These are phyloP conservation scores for Fusarium nematophilum DNA, from an alignment of 2,329 filamentous ascomycete genomes.

Conservation along the genomic window DNA sequence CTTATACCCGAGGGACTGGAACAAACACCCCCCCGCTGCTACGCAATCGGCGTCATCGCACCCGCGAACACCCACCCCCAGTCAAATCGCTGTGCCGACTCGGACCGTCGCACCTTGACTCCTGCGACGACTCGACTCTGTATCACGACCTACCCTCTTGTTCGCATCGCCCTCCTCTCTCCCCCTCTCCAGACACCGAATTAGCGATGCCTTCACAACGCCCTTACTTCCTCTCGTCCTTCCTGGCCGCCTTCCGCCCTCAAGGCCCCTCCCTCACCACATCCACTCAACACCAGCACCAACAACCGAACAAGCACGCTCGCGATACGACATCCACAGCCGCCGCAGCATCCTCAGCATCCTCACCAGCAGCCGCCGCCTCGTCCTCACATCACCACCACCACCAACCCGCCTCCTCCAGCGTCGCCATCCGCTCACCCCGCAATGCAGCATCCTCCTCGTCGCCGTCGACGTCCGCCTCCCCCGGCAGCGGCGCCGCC, in stretches of 20 bases:
- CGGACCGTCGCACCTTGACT: constrained; percentile 26
- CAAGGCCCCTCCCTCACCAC: constrained; percentile 53
- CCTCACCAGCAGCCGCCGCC: constrained; percentile 35
- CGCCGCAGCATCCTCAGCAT: constrained; percentile 35
- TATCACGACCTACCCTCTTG: neutral
- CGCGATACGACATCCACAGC: constrained; percentile 44
- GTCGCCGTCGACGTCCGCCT: constrained; percentile 30
- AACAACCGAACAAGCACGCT: constrained; percentile 52
- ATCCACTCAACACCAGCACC: constrained; percentile 42
- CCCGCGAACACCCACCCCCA: neutral
- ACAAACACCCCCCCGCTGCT: constrained; percentile 1
- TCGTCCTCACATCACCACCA: constrained; percentile 36
- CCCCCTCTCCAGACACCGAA: neutral
- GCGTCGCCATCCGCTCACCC: constrained; percentile 47
- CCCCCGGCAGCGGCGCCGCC: constrained; percentile 38
- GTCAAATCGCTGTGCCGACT: neutral
- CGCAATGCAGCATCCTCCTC: constrained; percentile 34
- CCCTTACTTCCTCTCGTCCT: constrained; percentile 67
- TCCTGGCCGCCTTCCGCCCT: constrained; percentile 65
- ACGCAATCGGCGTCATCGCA: constrained; percentile 4
- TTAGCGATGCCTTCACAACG: constrained; percentile 62
- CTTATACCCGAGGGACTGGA: neutral
- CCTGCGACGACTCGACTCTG: neutral
- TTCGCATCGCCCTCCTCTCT: neutral
- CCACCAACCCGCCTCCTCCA: constrained; percentile 39